These are phyloP conservation scores for Aspergillus fijiensis DNA, from an alignment of 2,329 filamentous ascomycete species.

Conservation along the genomic window DNA sequence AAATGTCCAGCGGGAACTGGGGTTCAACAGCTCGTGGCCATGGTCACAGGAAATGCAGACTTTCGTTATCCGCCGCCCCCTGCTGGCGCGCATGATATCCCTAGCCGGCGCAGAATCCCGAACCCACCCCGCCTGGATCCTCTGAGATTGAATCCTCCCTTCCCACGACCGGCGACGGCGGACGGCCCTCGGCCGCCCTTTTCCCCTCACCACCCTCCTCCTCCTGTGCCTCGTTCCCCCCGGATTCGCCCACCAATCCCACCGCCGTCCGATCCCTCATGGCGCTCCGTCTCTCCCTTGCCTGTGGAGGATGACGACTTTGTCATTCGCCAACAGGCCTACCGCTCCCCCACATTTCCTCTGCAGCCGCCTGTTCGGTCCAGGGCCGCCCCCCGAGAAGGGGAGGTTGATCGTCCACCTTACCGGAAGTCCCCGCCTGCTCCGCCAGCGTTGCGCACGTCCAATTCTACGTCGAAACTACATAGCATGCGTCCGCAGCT, in stretches of 20 bases:
- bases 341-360: slow-evolving; percentile 25
- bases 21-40: slow-evolving; percentile 39
- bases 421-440: slow-evolving; percentile 28
- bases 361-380: slow-evolving; percentile 19
- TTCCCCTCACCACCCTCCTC: slow-evolving; percentile 25
- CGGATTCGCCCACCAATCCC: slow-evolving; percentile 16
- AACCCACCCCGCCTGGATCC: slow-evolving; percentile 32
- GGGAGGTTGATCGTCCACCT: slow-evolving; percentile 25
- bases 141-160: slow-evolving; percentile 30
- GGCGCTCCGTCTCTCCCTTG: slow-evolving; percentile 20
- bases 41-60: slow-evolving; percentile 46
- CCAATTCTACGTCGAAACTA: slow-evolving; percentile 38
- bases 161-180: slow-evolving; percentile 25
- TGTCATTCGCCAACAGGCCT: slow-evolving; percentile 17
- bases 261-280: slow-evolving; percentile 17
- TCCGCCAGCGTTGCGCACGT: slow-evolving; percentile 34
- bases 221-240: slow-evolving; percentile 20
- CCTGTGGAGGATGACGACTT: slow-evolving; percentile 10
- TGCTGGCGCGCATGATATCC: slow-evolving; percentile 32
- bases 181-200: slow-evolving; percentile 18
- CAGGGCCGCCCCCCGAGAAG: slow-evolving; percentile 21
- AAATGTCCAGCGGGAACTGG: slow-evolving; percentile 44
- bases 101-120: slow-evolving; percentile 31
- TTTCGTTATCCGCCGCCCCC: slow-evolving; percentile 35
- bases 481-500: slow-evolving; percentile 26